Evolutionary conservation across 2,329 filamentous ascomycete genomes (phyloP).

Genomic region (Elsinoe necatrix): DNA sequence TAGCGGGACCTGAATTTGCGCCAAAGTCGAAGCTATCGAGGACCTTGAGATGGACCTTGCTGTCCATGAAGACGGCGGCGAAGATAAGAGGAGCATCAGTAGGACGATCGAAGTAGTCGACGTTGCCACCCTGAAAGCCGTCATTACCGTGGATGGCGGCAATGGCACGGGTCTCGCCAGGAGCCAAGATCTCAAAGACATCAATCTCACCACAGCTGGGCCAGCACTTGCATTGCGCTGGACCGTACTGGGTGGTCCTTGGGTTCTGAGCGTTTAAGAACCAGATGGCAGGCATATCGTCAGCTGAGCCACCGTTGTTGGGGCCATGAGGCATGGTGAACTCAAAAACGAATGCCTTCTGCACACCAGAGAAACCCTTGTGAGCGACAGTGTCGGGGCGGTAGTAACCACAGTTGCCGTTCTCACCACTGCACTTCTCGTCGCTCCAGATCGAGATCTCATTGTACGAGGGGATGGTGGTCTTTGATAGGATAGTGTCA

Average conservation of each 20-base stretch:
- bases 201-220: conserved; percentile 66
- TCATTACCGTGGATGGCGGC: conserved; percentile 57
- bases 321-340: conserved; percentile 62
- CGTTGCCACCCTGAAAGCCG: conserved; percentile 51
- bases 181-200: conserved; percentile 60
- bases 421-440: conserved; percentile 36
- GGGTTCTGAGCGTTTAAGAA: conserved; percentile 65
- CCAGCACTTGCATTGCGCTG: conserved; percentile 63
- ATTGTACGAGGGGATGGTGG: conserved; percentile 39
- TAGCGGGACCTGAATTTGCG: conserved; percentile 26
- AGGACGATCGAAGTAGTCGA: conserved; percentile 64
- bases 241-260: conserved; percentile 59
- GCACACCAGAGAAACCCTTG: conserved; percentile 61
- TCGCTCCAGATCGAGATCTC: conserved; percentile 48
- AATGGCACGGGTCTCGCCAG: conserved; percentile 59
- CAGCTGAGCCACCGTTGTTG: conserved; percentile 32
- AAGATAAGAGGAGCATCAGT: conserved; percentile 47
- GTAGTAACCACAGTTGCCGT: conserved; percentile 33
- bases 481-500: conserved; percentile 44
- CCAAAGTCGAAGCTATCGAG: conserved; percentile 34
- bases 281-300: conserved; percentile 64
- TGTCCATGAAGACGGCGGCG: conserved; percentile 55
- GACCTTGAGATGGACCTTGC: conserved; percentile 50
- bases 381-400: conserved; percentile 35
- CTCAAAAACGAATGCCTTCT: conserved; percentile 66